Evolutionary conservation across 164 flowering plant species (phyloP), one percentile per base, ranked within the genome.

Genomic region (Sedum album): DNA sequence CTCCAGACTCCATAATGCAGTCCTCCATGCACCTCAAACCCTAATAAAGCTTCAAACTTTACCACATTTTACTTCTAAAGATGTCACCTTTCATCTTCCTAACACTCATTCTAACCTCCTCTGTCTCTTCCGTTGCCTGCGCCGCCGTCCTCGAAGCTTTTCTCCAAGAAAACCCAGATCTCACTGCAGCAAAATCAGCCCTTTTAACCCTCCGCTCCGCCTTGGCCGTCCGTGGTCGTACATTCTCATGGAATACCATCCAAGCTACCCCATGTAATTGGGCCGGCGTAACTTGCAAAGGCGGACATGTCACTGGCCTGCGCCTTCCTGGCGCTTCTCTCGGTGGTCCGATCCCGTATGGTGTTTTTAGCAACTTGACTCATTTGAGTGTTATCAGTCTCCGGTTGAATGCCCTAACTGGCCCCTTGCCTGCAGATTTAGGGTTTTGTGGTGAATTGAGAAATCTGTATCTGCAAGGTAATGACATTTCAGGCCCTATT

Each of bases 401-500:
- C 60, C 80, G 90, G 11, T 68, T 76, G 73, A 86, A 86, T 70
- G 74, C 78, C 6, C 78, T 86, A 5, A 57, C 77, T 7, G 90
- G n/a, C 7, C 60, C 73, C 0, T 42, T 86, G 21, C 88, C 90
- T 0, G 0, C 75, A 0, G 88, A 84, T 53, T 28, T 84, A 18
- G 76, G 74, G 15, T 28, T 61, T 11, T 72, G 76, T 42, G 1
- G 61, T 10, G 9, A 51, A 21, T 80, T 86, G 10, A 72, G 84
- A 0, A 73, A 84, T 66, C 79, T 86, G 11, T 84, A 79, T 73
- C 71, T 86, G 65, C 85, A 84, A 33, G 85, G 82, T 0, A 86
- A 86, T 74, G 41, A 2, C 5, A 76, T 86, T 53, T 71, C 82
- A 36, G 88, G 88, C 17, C 48, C 71, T 6, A 61, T 82, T 26